Evolutionary conservation across 2,329 filamentous ascomycete species (phyloP), one percentile per base, ranked within the genome.

Genomic region (Penicillium freii): DNA sequence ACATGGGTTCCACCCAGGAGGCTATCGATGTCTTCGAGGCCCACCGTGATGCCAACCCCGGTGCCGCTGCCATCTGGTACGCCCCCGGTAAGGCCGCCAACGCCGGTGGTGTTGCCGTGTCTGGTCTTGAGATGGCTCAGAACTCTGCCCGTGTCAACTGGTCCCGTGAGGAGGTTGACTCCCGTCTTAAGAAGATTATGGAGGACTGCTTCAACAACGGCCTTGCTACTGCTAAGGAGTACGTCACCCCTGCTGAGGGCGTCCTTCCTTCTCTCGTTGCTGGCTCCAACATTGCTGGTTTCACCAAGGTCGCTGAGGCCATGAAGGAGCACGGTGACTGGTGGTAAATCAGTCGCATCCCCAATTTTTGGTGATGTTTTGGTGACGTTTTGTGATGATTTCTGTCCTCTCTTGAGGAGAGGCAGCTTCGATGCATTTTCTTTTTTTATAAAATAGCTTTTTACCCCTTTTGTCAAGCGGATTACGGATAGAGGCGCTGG

Each of bases 291-390:
- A 96, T 99, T 80, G 94, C 94, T 60, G 94, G 94, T 58, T 97
- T 97, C 82, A 88, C 89, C 79, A 99, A 97, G 88, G 93, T 97
- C 54, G 92, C 88, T 51, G 84, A 86, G 69, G 93, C 94, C 71
- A 97, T 97, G 93, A 85, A 89, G 75, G 91, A 96, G 77, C 93
- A 97, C 80, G 94, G 94, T 71, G 93, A 97, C 78, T 97, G 92
- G 93, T 97, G 83, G 80, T 81, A 69, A 65, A 69, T 63, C 46
- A 59, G 47, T 61, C 48, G 19, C 40, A 27, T 8, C 43, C 48
- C 40, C 29, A 43, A 19, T 15, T 50, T 15, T 31, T 31, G 31
- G 31, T 13, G 31, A 31, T 31, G 10, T n/a, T 10, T 44, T 39
- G 49, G 49, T 36, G 49, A 31, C 36, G 50, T 59, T 36, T 40